These are phyloP conservation scores for Cardiospermum halicacabum DNA, from an alignment of 345 rosid genomes.

Conservation along the genomic window DNA sequence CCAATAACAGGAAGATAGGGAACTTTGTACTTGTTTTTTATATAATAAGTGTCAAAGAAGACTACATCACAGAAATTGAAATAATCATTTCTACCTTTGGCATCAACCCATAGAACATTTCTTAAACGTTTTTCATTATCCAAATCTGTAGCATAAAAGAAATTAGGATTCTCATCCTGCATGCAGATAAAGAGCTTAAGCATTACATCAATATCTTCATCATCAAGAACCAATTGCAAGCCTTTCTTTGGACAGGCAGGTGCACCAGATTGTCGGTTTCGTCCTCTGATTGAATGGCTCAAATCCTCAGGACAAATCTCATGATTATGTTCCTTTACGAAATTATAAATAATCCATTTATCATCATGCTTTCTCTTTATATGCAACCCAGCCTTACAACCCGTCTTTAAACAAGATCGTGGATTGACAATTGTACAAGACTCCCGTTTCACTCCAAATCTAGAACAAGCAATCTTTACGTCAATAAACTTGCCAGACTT, in stretches of 20 bases:
- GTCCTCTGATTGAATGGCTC: conserved; percentile 22
- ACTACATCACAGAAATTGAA: conserved; percentile 31
- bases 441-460: conserved; percentile 41
- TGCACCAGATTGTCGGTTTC: conserved; percentile 27
- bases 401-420: conserved; percentile 33
- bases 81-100: conserved; percentile 34
- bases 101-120: conserved; percentile 43
- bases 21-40: conserved; percentile 26
- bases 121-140: conserved; percentile 28
- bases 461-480: conserved; percentile 45
- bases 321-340: conserved; percentile 40
- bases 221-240: conserved; percentile 29
- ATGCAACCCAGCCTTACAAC: conserved; percentile 46
- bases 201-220: conserved; percentile 27
- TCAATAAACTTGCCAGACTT: conserved; percentile 46
- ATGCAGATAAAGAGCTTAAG: conserved; percentile 30
- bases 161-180: conserved; percentile 37
- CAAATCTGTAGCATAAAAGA: conserved; percentile 37
- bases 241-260: conserved; percentile 27
- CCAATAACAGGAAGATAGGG: conserved; percentile 41
- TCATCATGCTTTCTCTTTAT: conserved; percentile 41
- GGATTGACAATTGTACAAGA: conserved; percentile 22
- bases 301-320: conserved; percentile 34
- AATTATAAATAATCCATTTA: conserved; percentile 31
- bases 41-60: conserved; percentile 32